These are phyloP conservation scores for Trichoderma koningiopsis DNA, from an alignment of 2,329 filamentous ascomycete species.

Conservation along the genomic window DNA sequence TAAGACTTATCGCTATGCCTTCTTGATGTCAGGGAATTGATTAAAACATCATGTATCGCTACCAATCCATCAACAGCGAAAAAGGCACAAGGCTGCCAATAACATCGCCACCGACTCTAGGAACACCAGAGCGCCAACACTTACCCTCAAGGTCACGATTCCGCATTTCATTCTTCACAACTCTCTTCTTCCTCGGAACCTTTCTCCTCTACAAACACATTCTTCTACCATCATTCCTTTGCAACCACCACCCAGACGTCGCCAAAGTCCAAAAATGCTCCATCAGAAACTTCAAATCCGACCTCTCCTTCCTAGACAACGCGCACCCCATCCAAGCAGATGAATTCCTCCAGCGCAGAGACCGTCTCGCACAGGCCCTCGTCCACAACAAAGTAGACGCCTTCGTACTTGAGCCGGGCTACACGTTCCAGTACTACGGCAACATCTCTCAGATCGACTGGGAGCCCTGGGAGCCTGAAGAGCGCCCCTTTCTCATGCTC, in stretches of 20 bases:
- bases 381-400: conserved; percentile 54
- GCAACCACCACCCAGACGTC: conserved; percentile 22
- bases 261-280: conserved; percentile 47
- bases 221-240: not conserved
- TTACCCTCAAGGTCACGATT: not conserved
- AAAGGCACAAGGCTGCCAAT: not conserved
- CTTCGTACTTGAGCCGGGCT: conserved; percentile 65
- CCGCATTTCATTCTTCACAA: not conserved
- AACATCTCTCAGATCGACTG: conserved; percentile 63
- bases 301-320: conserved; percentile 53
- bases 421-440: conserved; percentile 63
- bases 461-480: conserved; percentile 67
- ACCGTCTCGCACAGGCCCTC: conserved; percentile 60
- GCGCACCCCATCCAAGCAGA: conserved; percentile 50
- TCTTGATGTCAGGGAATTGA: not conserved
- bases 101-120: not conserved
- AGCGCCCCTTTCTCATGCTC: conserved; percentile 65
- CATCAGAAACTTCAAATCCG: conserved; percentile 52
- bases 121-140: not conserved
- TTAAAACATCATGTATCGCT: not conserved
- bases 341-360: conserved; percentile 58
- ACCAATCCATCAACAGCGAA: not conserved
- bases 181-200: not conserved
- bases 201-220: not conserved
- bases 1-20: not conserved